A percentile compares a stretch with the other conserved stretches of the same genome.
These are phyloP conservation scores for Aspergillus sp. DNA, from an alignment of 2,329 filamentous ascomycete species.

Conservation along the genomic window DNA sequence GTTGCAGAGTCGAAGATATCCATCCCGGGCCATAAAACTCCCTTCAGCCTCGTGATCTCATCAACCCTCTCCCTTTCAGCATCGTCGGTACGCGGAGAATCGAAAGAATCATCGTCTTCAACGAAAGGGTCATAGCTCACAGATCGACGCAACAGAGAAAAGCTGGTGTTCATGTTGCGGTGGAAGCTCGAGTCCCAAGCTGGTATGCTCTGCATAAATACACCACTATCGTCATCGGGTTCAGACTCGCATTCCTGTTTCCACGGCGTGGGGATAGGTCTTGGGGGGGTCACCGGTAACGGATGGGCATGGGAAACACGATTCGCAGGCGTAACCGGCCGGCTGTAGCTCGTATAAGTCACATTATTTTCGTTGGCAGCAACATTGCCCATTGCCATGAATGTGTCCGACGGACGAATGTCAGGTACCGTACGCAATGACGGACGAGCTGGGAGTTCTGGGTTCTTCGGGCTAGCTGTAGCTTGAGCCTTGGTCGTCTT, in stretches of 20 bases:
- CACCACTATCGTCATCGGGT: slow-evolving; percentile 10
- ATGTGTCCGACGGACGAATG: slow-evolving; percentile 20
- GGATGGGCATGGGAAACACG: slow-evolving; percentile 1
- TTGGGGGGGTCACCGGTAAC: neutral
- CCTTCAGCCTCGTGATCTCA: slow-evolving; percentile 40
- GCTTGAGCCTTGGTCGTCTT: neutral
- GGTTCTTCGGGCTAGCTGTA: neutral
- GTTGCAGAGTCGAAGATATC: slow-evolving; percentile 47
- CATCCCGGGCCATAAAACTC: slow-evolving; percentile 46
- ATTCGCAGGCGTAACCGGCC: slow-evolving; percentile 1
- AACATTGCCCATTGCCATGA: slow-evolving; percentile 4
- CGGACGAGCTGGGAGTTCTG: neutral
- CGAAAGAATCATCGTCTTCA: slow-evolving; percentile 10
- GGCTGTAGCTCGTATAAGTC: slow-evolving; percentile 4
- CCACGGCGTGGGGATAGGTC: slow-evolving; percentile 1
- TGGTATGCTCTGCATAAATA: slow-evolving; percentile 7
- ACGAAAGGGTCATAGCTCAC: slow-evolving; percentile 16
- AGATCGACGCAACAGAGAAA: neutral
- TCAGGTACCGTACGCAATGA: slow-evolving; percentile 20
- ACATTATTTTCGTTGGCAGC: slow-evolving; percentile 1
- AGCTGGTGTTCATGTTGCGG: slow-evolving; percentile 1
- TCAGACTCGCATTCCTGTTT: slow-evolving; percentile 13
- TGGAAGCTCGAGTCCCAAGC: slow-evolving; percentile 6
- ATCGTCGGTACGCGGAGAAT: slow-evolving; percentile 15
- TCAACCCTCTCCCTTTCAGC: slow-evolving; percentile 26